These are phyloP conservation scores for Cytauxzoon felis DNA, from an alignment of 169 alveolate genomes.

Conservation along the genomic window DNA sequence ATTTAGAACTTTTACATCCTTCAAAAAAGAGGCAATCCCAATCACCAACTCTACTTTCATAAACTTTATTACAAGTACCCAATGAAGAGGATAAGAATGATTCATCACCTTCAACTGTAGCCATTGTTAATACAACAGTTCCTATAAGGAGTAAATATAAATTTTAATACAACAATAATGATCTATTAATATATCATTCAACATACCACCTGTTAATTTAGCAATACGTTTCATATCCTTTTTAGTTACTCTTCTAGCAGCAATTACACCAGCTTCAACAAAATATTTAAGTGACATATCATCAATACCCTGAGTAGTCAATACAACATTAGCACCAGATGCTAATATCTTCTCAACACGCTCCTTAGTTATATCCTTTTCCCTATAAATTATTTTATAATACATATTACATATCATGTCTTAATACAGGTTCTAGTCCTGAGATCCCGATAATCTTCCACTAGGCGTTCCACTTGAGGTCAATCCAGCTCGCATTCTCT, in stretches of 20 bases:
- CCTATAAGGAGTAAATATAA: slow-evolving; percentile 26
- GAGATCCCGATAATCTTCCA: background rate
- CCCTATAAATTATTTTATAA: slow-evolving; percentile 70
- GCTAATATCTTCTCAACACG: slow-evolving; percentile 90
- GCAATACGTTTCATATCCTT: slow-evolving; percentile 94
- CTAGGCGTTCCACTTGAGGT: too few relatives aligned
- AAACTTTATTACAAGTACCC: slow-evolving; percentile 89
- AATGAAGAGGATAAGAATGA: slow-evolving; percentile 84
- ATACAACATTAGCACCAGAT: slow-evolving; percentile 98
- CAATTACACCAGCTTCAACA: slow-evolving; percentile 96
- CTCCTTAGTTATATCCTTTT: slow-evolving; percentile 95
- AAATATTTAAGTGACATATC: slow-evolving; percentile 97
- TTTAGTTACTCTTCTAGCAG: slow-evolving; percentile 94
- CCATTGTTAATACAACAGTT: slow-evolving; percentile 82
- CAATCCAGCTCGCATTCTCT: too few relatives aligned
- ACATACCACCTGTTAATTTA: slow-evolving; percentile 88
- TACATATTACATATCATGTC: background rate
- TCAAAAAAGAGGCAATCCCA: slow-evolving; percentile 94
- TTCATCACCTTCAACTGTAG: slow-evolving; percentile 95
- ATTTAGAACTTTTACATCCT: slow-evolving; percentile 81
- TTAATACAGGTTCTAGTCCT: background rate
- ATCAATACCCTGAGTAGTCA: slow-evolving; percentile 97
- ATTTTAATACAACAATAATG: background rate
- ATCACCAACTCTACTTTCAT: slow-evolving; percentile 97
- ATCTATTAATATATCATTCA: background rate